Conservation (phyloP, 176 grass and related monocot genomes). For the Puccinellia tenuiflora region DNA sequence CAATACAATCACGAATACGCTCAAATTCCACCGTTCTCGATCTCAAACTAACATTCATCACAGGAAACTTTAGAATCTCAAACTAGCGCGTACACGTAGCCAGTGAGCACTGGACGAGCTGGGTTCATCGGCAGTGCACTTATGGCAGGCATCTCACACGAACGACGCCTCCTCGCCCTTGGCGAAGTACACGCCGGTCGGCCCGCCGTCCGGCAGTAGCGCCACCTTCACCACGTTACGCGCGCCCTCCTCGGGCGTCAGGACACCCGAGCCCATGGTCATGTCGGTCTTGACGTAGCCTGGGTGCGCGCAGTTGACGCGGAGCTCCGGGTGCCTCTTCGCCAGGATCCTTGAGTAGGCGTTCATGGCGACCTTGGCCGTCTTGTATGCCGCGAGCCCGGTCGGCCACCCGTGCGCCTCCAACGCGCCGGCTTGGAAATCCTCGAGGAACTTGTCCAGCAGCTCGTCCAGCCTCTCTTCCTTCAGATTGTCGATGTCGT, state of each 20-base stretch:
- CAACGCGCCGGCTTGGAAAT: slow-evolving; percentile 43
- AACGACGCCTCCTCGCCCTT: slow-evolving; percentile 36
- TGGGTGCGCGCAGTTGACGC: slow-evolving; percentile 46
- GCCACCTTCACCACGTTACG: slow-evolving; percentile 49
- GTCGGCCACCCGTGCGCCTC: slow-evolving; percentile 44
- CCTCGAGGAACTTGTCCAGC: slow-evolving; percentile 32
- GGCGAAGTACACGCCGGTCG: slow-evolving; percentile 52
- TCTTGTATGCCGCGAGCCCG: slow-evolving; percentile 42
- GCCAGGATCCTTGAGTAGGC: slow-evolving; percentile 66
- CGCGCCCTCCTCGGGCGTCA: slow-evolving; percentile 47
- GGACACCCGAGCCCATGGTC: slow-evolving; percentile 25
- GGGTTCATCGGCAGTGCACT: background rate
- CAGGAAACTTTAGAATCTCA: too few relatives aligned
- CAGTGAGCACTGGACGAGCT: too few relatives aligned
- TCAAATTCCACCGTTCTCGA: too few relatives aligned
- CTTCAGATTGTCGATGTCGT: slow-evolving; percentile 35
- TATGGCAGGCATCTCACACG: slow-evolving; percentile 6
- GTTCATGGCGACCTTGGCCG: slow-evolving; percentile 46
- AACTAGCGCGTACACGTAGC: too few relatives aligned
- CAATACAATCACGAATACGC: too few relatives aligned
- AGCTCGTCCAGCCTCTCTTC: slow-evolving; percentile 42
- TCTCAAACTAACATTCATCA: too few relatives aligned
- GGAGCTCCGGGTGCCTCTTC: slow-evolving; percentile 36
- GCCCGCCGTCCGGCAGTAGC: slow-evolving; percentile 36
- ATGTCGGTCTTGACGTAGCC: slow-evolving; percentile 63